Percentiles rank a stretch among this genome's conserved stretches.
These are phyloP conservation scores for Pichia exigua DNA, from an alignment of 805 yeast genomes.

Conservation along the genomic window DNA sequence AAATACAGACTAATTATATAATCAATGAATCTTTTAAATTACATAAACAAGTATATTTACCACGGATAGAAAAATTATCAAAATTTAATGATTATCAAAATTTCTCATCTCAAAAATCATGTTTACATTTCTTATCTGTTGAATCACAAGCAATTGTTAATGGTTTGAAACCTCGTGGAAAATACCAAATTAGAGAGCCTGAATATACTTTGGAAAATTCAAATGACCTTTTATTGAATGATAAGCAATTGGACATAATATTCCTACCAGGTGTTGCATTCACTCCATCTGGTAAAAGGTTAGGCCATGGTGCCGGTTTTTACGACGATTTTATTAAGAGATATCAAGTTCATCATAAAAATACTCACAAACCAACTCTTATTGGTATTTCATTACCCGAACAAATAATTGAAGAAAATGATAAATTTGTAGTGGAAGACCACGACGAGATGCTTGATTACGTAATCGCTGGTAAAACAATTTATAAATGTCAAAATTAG, in stretches of 20 bases:
- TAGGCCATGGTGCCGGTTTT: slow-evolving; percentile 93
- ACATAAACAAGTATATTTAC: slow-evolving; percentile 49
- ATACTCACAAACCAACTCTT: slow-evolving; percentile 31
- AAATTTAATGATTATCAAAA: slow-evolving; percentile 23
- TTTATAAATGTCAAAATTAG: neutral
- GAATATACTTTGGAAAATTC: slow-evolving; percentile 10
- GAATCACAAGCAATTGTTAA: slow-evolving; percentile 34
- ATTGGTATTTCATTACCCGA: slow-evolving; percentile 61
- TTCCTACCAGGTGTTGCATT: slow-evolving; percentile 86
- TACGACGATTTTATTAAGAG: slow-evolving; percentile 71
- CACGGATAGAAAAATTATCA: slow-evolving; percentile 32
- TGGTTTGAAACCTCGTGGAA: slow-evolving; percentile 56
- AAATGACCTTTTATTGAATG: slow-evolving; percentile 18
- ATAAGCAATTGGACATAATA: slow-evolving; percentile 49
- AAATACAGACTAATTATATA: slow-evolving; percentile 52
- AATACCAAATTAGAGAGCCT: slow-evolving; percentile 65
- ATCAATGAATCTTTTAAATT: slow-evolving; percentile 42
- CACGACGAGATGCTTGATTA: slow-evolving; percentile 60
- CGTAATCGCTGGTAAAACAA: slow-evolving; percentile 36
- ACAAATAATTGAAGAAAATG: slow-evolving; percentile 41
- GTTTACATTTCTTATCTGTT: slow-evolving; percentile 52
- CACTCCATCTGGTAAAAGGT: slow-evolving; percentile 37
- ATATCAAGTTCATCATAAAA: slow-evolving; percentile 30
- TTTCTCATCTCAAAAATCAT: slow-evolving; percentile 30
- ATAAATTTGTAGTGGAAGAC: slow-evolving; percentile 42